Percentiles rank a stretch among this genome's conserved stretches.
Conservation (phyloP, 2,329 filamentous ascomycete species). For the Periconia macrospinosa region DNA sequence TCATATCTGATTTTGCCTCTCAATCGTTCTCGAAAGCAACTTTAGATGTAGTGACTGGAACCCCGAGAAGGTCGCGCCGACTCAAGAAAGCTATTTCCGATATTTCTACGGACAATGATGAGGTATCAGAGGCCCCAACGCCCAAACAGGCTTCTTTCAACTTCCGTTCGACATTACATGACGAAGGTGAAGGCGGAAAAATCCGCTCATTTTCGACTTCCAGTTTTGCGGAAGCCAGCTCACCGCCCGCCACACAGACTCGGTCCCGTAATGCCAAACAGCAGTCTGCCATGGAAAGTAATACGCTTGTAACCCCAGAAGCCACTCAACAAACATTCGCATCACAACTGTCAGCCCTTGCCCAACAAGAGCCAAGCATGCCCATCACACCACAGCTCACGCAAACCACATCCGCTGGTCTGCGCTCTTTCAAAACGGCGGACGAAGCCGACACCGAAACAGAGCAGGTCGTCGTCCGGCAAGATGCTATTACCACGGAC, state of each 20-base stretch:
- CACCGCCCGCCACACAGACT: slow-evolving; percentile 9
- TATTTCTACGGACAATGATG: slow-evolving; percentile 2
- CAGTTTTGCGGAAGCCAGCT: slow-evolving; percentile 9
- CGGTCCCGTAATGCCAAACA: slow-evolving; percentile 7
- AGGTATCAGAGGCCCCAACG: slow-evolving; percentile 4
- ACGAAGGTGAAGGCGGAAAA: slow-evolving; percentile 11
- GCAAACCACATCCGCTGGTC: slow-evolving; percentile 27
- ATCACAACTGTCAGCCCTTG: slow-evolving; percentile 18
- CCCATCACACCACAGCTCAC: slow-evolving; percentile 44
- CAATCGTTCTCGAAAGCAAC: background rate
- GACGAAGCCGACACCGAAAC: slow-evolving; percentile 8
- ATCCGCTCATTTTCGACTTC: slow-evolving; percentile 9
- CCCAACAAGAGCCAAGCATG: slow-evolving; percentile 23
- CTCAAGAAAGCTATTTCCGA: slow-evolving; percentile 15
- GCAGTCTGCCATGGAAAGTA: slow-evolving; percentile 16
- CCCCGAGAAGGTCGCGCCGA: slow-evolving; percentile 16
- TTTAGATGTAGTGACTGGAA: slow-evolving; percentile 2
- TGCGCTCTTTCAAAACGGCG: slow-evolving; percentile 22
- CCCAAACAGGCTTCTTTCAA: slow-evolving; percentile 3
- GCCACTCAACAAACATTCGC: slow-evolving; percentile 29
- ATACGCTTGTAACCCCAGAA: slow-evolving; percentile 28
- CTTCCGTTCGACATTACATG: slow-evolving; percentile 4
- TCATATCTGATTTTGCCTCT: background rate
- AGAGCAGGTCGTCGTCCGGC: slow-evolving; percentile 3
- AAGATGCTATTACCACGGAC: background rate